Conservation (phyloP, 164 flowering plant genomes). For the Amborella trichopoda region DNA sequence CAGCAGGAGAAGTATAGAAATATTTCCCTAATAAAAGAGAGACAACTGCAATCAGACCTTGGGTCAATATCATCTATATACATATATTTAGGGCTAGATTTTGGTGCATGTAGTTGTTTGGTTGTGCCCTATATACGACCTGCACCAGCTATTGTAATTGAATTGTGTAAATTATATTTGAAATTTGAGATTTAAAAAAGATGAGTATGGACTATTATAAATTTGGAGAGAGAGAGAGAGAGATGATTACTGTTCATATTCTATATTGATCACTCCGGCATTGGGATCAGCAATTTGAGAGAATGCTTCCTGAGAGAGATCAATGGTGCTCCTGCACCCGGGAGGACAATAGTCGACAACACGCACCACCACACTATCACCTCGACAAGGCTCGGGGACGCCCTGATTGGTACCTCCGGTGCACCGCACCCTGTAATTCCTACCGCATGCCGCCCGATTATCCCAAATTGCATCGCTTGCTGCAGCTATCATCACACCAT, state of each 20-base stretch:
- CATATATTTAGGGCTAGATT: no score
- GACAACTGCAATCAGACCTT: no score
- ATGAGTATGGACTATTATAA: no score
- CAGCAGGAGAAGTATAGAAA: no score
- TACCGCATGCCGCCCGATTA: slow-evolving; percentile 22
- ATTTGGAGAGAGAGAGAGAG: no score
- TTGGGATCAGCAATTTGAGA: neutral
- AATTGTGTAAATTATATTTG: no score
- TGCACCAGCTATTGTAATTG: no score
- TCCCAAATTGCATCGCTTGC: slow-evolving; percentile 15
- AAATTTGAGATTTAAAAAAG: no score
- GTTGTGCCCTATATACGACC: no score
- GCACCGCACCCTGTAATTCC: slow-evolving; percentile 18
- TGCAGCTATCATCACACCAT: slow-evolving; percentile 26
- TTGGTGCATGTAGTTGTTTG: no score
- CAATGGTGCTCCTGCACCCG: neutral
- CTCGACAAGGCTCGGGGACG: slow-evolving; percentile 17
- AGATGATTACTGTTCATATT: neutral
- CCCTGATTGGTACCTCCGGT: slow-evolving; percentile 15
- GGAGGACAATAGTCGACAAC: slow-evolving; percentile 2
- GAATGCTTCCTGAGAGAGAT: neutral
- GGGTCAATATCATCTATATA: no score
- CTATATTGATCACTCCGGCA: neutral
- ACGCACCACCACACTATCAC: slow-evolving; percentile 1
- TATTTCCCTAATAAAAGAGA: no score